These are phyloP conservation scores for Phaffia australis DNA, from an alignment of 768 basidiomycete genomes.

Conservation along the genomic window DNA sequence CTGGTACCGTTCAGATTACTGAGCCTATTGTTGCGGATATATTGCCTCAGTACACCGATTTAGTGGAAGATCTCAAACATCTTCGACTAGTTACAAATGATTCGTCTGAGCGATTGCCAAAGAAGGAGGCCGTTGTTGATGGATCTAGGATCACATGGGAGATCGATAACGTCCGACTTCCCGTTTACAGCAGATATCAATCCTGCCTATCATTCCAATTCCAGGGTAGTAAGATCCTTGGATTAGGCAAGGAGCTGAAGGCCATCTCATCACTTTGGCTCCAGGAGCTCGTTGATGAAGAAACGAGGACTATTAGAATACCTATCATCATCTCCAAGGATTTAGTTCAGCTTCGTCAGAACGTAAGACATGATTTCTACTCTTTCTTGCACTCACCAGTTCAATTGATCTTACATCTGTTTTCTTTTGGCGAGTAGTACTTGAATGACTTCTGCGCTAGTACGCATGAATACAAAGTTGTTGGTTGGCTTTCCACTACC, in stretches of 20 bases:
- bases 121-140: slow-evolving; percentile 38
- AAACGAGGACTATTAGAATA: slow-evolving; percentile 43
- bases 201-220: slow-evolving; percentile 47
- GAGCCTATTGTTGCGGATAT: slow-evolving; percentile 36
- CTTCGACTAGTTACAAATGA: slow-evolving; percentile 42
- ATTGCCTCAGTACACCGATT: slow-evolving; percentile 28
- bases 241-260: slow-evolving; percentile 36
- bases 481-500: slow-evolving; percentile 39
- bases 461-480: slow-evolving; percentile 42
- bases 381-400: not conserved
- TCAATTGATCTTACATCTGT: too few species aligned
- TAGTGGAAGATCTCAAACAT: slow-evolving; percentile 35
- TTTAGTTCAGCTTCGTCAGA: slow-evolving; percentile 41
- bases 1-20: slow-evolving; percentile 51
- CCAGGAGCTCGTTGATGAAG: slow-evolving; percentile 48
- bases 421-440: slow-evolving; percentile 21
- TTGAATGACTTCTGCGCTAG: slow-evolving; percentile 44
- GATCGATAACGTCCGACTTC: slow-evolving; percentile 42
- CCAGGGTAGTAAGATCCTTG: slow-evolving; percentile 30
- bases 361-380: slow-evolving; percentile 28
- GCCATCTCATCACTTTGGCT: slow-evolving; percentile 50
- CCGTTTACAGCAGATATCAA: slow-evolving; percentile 42
- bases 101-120: slow-evolving; percentile 40
- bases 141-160: slow-evolving; percentile 39
- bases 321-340: slow-evolving; percentile 42